A percentile compares a stretch with the other conserved stretches of the same genome.
phyloP scores from a whole-genome alignment of 139 green algal species.

The Yamagishiella unicocca region DNA sequence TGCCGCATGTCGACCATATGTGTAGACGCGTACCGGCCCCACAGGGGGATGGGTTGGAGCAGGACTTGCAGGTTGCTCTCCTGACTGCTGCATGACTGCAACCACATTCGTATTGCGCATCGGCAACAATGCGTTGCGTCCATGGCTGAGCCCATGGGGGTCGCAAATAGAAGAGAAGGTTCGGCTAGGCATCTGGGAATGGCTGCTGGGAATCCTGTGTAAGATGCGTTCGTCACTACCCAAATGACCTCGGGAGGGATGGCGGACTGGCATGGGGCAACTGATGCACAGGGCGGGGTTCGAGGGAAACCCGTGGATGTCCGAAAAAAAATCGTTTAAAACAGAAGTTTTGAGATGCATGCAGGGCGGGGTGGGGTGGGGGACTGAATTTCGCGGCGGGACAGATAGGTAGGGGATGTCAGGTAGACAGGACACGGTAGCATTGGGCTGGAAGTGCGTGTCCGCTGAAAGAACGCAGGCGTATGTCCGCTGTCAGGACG shows the following conservation, averaged over 20 bases:
- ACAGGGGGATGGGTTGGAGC: background rate
- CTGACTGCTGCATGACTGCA: too few relatives aligned
- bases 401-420: background rate
- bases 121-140: background rate
- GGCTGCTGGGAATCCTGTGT: background rate
- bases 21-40: background rate
- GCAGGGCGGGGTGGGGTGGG: background rate
- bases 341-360: too few relatives aligned
- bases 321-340: too few relatives aligned
- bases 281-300: background rate
- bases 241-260: background rate
- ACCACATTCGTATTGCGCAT: background rate
- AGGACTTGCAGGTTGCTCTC: too few relatives aligned
- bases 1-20: too few relatives aligned
- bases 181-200: background rate
- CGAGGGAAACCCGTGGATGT: too few relatives aligned
- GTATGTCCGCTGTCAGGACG: background rate
- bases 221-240: background rate
- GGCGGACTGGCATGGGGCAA: background rate
- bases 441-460: background rate
- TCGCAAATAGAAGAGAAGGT: background rate
- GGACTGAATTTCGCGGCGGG: background rate
- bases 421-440: background rate
- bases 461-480: background rate
- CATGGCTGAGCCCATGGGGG: background rate